Conservation (phyloP, 345 rosid species). For the Salix brachista region DNA sequence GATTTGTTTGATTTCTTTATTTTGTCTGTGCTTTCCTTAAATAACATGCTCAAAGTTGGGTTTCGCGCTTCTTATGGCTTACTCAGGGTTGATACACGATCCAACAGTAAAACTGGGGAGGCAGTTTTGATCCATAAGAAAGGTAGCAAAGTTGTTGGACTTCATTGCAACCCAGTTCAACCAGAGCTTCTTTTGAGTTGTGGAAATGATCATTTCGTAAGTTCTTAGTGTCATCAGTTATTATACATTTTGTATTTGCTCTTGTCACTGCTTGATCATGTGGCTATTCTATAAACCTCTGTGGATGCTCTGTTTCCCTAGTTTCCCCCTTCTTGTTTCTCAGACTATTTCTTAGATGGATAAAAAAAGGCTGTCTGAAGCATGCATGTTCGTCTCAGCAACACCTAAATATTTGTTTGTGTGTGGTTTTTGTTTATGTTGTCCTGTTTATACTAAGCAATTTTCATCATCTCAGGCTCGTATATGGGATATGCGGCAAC, state of each 20-base stretch:
- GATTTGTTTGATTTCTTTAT: neutral
- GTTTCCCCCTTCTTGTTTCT: neutral
- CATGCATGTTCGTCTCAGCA: neutral
- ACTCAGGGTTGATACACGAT: conserved; percentile 73
- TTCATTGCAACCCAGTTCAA: conserved; percentile 91
- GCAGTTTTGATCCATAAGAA: conserved; percentile 82
- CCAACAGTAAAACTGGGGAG: conserved; percentile 48
- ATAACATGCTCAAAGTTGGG: neutral
- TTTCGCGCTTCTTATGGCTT: neutral
- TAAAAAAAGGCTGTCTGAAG: neutral
- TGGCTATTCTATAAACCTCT: neutral
- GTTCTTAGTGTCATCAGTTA: conserved; percentile 17
- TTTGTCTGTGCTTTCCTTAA: neutral
- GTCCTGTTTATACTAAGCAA: conserved; percentile 1
- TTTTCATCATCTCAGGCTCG: conserved; percentile 59
- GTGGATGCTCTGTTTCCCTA: neutral
- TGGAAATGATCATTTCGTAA: conserved; percentile 96
- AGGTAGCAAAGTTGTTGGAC: conserved; percentile 89
- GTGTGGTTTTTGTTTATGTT: neutral
- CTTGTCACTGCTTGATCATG: neutral
- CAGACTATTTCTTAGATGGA: neutral
- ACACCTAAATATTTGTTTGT: neutral
- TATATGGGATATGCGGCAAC: conserved; percentile 84
- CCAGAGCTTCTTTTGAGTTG: conserved; percentile 86
- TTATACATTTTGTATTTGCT: neutral